Evolutionary conservation across 257 asterid species (phyloP).

Genomic region (Lithospermum erythrorhizon): DNA sequence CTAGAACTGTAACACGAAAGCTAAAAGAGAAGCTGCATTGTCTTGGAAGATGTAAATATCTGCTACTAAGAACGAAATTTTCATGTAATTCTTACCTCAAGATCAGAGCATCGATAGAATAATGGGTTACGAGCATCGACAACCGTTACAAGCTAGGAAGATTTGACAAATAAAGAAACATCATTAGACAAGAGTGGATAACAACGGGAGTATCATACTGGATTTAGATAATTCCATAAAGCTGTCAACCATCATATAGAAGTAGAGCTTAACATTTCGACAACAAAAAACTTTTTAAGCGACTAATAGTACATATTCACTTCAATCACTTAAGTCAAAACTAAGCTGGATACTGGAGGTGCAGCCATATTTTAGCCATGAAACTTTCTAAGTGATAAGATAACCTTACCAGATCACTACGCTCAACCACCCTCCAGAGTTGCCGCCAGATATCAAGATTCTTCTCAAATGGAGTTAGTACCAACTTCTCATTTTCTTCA

Average conservation of each 20-base stretch:
- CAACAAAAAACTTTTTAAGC: too few species aligned
- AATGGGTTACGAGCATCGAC: slow-evolving; percentile 98
- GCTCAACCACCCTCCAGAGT: slow-evolving; percentile 99
- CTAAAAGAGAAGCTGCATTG: background rate
- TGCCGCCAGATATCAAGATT: slow-evolving; percentile 98
- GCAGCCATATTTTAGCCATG: background rate
- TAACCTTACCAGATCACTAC: slow-evolving; percentile 88
- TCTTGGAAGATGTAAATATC: background rate
- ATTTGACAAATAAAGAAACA: slow-evolving; percentile 13
- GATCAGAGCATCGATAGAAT: slow-evolving; percentile 95
- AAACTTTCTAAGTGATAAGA: background rate
- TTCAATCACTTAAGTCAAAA: background rate
- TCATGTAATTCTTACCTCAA: slow-evolving; percentile 51
- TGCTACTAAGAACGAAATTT: background rate
- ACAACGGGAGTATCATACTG: background rate
- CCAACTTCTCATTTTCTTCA: slow-evolving; percentile 87
- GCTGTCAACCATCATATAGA: background rate
- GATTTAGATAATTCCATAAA: background rate
- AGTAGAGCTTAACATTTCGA: background rate
- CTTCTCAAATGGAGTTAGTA: slow-evolving; percentile 97
- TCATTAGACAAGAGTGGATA: background rate
- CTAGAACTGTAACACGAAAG: background rate
- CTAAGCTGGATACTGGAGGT: background rate
- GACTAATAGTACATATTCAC: background rate
- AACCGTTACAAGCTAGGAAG: slow-evolving; percentile 77